Base-by-base conservation (phyloP, 768 basidiomycete genomes). In the Mycena leptocephala region DNA sequence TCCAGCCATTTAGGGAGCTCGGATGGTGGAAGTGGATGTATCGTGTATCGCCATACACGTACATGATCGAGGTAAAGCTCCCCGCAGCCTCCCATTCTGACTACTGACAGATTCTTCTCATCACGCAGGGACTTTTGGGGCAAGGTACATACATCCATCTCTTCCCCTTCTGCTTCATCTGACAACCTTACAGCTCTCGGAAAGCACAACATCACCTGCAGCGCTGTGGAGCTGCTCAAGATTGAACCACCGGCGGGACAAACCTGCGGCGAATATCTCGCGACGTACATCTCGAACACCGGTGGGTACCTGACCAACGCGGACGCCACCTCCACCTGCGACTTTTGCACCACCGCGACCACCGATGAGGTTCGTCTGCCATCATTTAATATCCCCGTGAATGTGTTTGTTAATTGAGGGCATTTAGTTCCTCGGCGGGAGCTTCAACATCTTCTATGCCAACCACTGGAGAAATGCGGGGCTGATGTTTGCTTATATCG, bases 21-120 rank as follows among this genome's bases (percentile, higher is more conserved):
- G 90, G 90, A 14, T 93, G 93, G 91, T 95, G 94, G 94, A 80
- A 83, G 65, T 95, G 93, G 93, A 93, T 94, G 93, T 94, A 89
- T 73, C 83, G 79, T 70, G 35, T 86, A 24, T 88, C 88, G 18
- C 88, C 89, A 1, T 88, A 85, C 79, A 85, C 86, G 1, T 89
- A 89, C 75, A 79, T 90, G 32, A 84, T 88, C 75, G 87, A 63
- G 11, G 61, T 62, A 62, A 1, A 9, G 26, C 26, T 62, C 8
- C 8, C 41, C 16, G 39, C 14, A 18, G 37, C 14, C 26, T 41
- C 24, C 5, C 24, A 5, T 41, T 26, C 37, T 30, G 20, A 24
- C 10, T 62, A 11, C 39, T 67, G 41, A 53, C 28, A 7, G 10
- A 5, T 35, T 35, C 28, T 30, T 8, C 32, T 13, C 32, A 33